Percentiles rank a stretch among this genome's conserved stretches.
phyloP scores from a whole-genome alignment of 2,329 filamentous ascomycete genomes.

The Xylaria hypoxylon region DNA sequence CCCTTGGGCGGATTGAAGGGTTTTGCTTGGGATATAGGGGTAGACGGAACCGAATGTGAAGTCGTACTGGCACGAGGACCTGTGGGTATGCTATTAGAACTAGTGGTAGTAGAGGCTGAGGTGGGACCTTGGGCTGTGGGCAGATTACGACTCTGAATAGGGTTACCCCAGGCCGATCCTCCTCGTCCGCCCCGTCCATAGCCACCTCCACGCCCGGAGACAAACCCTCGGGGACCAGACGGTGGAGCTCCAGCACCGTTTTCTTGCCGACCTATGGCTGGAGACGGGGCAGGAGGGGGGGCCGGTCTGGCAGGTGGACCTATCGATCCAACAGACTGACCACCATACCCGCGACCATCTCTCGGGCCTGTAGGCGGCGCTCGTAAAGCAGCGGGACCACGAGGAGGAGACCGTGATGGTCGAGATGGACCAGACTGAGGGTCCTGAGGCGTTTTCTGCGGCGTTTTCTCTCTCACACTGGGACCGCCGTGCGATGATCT shows the following conservation, averaged over 20 bases:
- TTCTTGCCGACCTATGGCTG: slow-evolving; percentile 47
- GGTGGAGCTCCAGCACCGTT: slow-evolving; percentile 61
- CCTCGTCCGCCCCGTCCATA: slow-evolving; percentile 60
- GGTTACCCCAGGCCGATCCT: slow-evolving; percentile 56
- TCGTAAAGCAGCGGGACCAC: slow-evolving; percentile 66
- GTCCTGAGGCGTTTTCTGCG: slow-evolving; percentile 44
- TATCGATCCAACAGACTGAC: slow-evolving; percentile 46
- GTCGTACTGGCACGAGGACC: slow-evolving; percentile 47
- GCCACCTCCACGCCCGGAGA: slow-evolving; percentile 58
- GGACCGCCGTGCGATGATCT: slow-evolving; percentile 47
- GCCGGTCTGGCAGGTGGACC: slow-evolving; percentile 51
- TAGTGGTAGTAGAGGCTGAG: slow-evolving; percentile 53
- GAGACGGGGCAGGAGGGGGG: slow-evolving; percentile 39
- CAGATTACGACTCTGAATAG: slow-evolving; percentile 49
- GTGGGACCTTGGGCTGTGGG: slow-evolving; percentile 47
- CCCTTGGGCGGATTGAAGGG: slow-evolving; percentile 70
- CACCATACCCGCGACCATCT: slow-evolving; percentile 52
- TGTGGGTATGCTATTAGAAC: slow-evolving; percentile 49
- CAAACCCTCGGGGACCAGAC: slow-evolving; percentile 66
- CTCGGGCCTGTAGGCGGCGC: slow-evolving; percentile 63
- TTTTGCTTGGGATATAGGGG: slow-evolving; percentile 54
- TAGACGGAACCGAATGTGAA: slow-evolving; percentile 54
- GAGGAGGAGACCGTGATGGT: slow-evolving; percentile 61
- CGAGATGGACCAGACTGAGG: slow-evolving; percentile 42
- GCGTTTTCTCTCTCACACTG: slow-evolving; percentile 45